Base-by-base conservation (phyloP, 305 asterid species). In the Nicotiana rustica region DNA sequence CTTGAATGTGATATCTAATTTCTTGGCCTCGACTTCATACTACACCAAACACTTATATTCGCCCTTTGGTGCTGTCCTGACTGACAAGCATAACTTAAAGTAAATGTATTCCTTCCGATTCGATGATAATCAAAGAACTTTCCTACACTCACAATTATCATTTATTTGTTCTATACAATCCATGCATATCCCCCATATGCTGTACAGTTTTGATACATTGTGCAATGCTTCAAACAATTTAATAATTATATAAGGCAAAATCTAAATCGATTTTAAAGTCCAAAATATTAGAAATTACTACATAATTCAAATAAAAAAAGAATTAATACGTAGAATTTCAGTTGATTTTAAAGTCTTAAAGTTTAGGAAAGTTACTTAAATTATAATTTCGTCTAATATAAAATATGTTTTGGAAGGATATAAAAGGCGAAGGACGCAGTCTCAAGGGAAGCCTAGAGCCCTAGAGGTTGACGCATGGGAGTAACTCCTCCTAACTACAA, bases 401-500 rank as follows among this genome's bases (percentile, higher is more conserved):
- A 33, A 33, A 33, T 33, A 33, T 33, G 5, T 33, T 33, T 33
- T 33, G 36, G 36, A 33, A 33, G 36, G 36, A 0, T 33, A 33
- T 0, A 33, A 33, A 33, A 33, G 35, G 35, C 4, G 35, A 33
- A 3, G 0, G 35, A 33, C 4, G 35, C 4, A 29, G 77, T 68
- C 18, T 38, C 77, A 38, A 38, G 56, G 56, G 15, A 7, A 68
- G n/a, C 47, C 47, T 38, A 38, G 47, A 38, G 76, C 15, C 76
- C 9, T 36, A 68, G 55, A 35, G 77, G 77, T 18, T 69, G 57
- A 69, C 56, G 56, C 57, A 69, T 18, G 57, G 57, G 29, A 69
- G 33, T 69, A 69, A 5, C 8, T 67, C 38, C 76, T 18, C 33
- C 10, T 41, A 41, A 7, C 47, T 41, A 41, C 47, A 41, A 41